Percentiles rank a stretch among this genome's conserved stretches.
These are phyloP conservation scores for Cladorrhinum samala DNA, from an alignment of 495 filamentous ascomycete genomes.

Conservation along the genomic window DNA sequence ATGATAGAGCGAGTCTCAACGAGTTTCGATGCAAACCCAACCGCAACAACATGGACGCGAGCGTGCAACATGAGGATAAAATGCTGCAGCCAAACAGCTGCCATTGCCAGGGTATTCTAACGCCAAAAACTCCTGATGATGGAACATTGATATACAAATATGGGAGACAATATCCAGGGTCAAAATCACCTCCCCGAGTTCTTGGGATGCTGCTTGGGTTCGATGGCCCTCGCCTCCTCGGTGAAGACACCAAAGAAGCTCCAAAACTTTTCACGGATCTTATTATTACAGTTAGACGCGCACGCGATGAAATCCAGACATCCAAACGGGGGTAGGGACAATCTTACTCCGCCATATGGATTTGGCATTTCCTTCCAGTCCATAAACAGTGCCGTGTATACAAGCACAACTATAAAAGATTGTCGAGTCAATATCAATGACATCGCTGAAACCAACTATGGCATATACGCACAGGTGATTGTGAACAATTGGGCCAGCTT, in stretches of 20 bases:
- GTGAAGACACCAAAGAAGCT: slow-evolving; percentile 23
- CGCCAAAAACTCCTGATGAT: slow-evolving; percentile 25
- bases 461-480: slow-evolving; percentile 55
- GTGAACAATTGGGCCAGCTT: slow-evolving; percentile 63
- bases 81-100: slow-evolving; percentile 9
- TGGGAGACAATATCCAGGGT: not conserved
- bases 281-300: not conserved
- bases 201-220: slow-evolving; percentile 4
- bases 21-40: no score
- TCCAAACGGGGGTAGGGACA: not conserved
- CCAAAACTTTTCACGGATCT: slow-evolving; percentile 24
- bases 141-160: slow-evolving; percentile 17
- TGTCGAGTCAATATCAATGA: not conserved
- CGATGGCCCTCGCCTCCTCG: slow-evolving; percentile 11
- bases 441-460: not conserved
- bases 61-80: no score
- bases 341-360: slow-evolving; percentile 55
- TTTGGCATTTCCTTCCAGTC: slow-evolving; percentile 60
- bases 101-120: slow-evolving; percentile 24
- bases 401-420: slow-evolving; percentile 49
- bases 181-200: not conserved
- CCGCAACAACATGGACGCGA: no score
- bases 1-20: no score
- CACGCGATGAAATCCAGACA: not conserved
- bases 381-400: slow-evolving; percentile 74